A percentile compares a stretch with the other conserved stretches of the same genome.
phyloP scores from a whole-genome alignment of 2,329 filamentous ascomycete species.

The Chaetomiaceae sp. region DNA sequence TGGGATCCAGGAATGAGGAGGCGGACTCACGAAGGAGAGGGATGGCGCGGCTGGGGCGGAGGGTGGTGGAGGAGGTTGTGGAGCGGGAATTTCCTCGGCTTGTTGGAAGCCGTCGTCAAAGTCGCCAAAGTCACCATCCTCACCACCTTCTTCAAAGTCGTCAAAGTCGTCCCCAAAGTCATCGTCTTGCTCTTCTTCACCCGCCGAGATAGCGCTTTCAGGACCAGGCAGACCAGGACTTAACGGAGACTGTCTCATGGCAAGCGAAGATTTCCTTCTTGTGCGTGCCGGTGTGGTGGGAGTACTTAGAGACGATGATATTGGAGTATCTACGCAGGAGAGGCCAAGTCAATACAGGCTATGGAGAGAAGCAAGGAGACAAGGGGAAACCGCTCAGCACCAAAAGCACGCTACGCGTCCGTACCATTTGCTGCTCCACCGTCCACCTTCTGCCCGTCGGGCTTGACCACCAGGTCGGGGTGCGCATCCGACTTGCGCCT shows the following conservation, averaged over 20 bases:
- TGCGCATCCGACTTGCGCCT: constrained; percentile 48
- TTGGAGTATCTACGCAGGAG: constrained; percentile 36
- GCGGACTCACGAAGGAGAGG: constrained; percentile 29
- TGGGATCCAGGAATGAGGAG: background rate
- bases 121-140: constrained; percentile 58
- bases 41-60: constrained; percentile 30
- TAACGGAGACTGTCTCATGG: constrained; percentile 22
- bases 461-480: constrained; percentile 49
- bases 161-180: constrained; percentile 59
- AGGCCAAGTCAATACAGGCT: constrained; percentile 32
- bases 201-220: constrained; percentile 20
- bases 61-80: constrained; percentile 17
- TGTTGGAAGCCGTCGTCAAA: constrained; percentile 70
- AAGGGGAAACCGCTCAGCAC: constrained; percentile 16
- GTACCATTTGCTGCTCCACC: constrained; percentile 35
- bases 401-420: constrained; percentile 32
- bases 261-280: constrained; percentile 32
- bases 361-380: constrained; percentile 17
- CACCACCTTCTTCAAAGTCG: constrained; percentile 57
- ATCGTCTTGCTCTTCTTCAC: constrained; percentile 35
- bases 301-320: constrained; percentile 33
- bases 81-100: constrained; percentile 36
- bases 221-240: constrained; percentile 22
- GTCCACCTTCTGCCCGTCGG: constrained; percentile 34
- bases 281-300: constrained; percentile 28